Conservation (phyloP, 768 basidiomycete species). For the Hortiboletus campestris region DNA sequence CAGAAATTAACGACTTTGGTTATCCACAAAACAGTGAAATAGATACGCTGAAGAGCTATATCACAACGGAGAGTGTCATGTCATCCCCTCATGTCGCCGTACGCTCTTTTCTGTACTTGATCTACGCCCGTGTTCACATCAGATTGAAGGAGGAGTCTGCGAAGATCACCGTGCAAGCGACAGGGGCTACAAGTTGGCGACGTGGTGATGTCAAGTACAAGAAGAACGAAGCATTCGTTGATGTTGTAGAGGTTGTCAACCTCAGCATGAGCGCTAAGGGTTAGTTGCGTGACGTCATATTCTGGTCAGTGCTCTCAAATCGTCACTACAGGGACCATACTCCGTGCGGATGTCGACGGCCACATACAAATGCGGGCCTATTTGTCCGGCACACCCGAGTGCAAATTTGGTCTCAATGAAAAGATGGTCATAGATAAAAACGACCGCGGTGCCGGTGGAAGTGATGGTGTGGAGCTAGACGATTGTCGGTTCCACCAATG, state of each 20-base stretch:
- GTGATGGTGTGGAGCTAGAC: slow-evolving; percentile 89
- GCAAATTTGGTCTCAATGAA: slow-evolving; percentile 98
- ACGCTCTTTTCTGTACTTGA: slow-evolving; percentile 21
- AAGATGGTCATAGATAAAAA: slow-evolving; percentile 93
- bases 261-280: slow-evolving; percentile 97
- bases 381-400: slow-evolving; percentile 94
- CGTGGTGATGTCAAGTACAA: slow-evolving; percentile 96
- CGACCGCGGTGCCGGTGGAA: slow-evolving; percentile 48
- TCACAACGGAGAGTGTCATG: slow-evolving; percentile 95
- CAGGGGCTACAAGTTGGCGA: slow-evolving; percentile 95
- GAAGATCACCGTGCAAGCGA: slow-evolving; percentile 96
- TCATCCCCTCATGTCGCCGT: slow-evolving; percentile 83
- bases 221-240: slow-evolving; percentile 99
- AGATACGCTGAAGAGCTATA: slow-evolving; percentile 95
- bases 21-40: slow-evolving; percentile 99
- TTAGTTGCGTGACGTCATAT: not conserved
- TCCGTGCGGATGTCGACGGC: slow-evolving; percentile 97
- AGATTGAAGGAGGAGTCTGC: slow-evolving; percentile 84
- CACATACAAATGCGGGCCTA: slow-evolving; percentile 99
- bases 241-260: slow-evolving; percentile 96
- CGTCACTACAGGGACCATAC: slow-evolving; percentile 62
- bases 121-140: slow-evolving; percentile 1
- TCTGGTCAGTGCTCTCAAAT: not conserved
- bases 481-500: slow-evolving; percentile 99
- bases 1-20: slow-evolving; percentile 97